Evolutionary conservation across 345 rosid species (phyloP), one percentile per base, ranked within the genome.

Genomic region (Gossypium australe): DNA sequence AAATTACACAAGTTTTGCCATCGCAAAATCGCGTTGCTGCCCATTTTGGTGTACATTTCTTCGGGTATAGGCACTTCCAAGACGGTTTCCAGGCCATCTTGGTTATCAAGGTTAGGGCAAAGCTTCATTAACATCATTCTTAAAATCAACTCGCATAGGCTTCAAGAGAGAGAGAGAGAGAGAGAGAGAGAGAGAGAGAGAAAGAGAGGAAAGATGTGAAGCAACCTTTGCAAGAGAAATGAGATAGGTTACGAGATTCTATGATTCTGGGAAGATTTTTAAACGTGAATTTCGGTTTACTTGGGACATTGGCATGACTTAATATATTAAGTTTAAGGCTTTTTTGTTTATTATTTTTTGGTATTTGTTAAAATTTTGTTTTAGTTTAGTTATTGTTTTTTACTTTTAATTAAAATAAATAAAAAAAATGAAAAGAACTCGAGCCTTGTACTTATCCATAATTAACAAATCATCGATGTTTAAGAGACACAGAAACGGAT

Each of bases 1-100:
- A 93, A 83, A 22, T 86, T 79, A 0, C 89, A 81, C 86, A 95
- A 85, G 71, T 93, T 93, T 16, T 85, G 89, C 98, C 99, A 95
- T 51, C 98, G 80, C 0, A 89, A 80, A 41, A 82, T 71, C 8
- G 86, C 86, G 17, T 79, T 87, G 86, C 73, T 79, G 25, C 94
- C 94, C 92, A 88, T 86, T 51, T 77, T 87, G 74, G 80, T 69
- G 78, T 88, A 90, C 94, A 90, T 90, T 73, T 90, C 94, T 53
- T 90, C 92, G 0, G 94, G 94, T 3, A 90, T 80, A 0, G 94
- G 94, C 43, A 90, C 94, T 81, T 90, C 94, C 85, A 88, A 71
- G n/a, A 88, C 92, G 9, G 94, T 87, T 3, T 90, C 92, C 14
- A 90, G 82, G 13, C 82, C 92, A 67, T 88, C 80, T 79, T 84